Evolutionary conservation across 805 yeast genomes (phyloP).

Genomic region (Tetrapisispora nanseiensis): DNA sequence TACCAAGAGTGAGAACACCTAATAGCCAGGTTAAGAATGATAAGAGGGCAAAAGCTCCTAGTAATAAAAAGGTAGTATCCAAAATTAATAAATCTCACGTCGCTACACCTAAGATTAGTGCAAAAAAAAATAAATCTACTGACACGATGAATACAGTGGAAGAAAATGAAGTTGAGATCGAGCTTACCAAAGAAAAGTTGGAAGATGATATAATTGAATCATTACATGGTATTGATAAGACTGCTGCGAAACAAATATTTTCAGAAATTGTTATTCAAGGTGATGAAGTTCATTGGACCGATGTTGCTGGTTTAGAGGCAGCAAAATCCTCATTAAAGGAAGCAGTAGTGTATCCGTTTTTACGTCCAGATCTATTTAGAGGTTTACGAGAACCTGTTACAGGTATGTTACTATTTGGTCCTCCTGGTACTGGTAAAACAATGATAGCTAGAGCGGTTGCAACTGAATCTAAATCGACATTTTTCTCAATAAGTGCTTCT

Average conservation of each 20-base stretch:
- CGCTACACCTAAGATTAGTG: constrained; percentile 2
- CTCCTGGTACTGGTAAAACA: constrained; percentile 98
- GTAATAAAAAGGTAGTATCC: background rate
- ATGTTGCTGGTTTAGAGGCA: constrained; percentile 82
- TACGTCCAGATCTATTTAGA: constrained; percentile 84
- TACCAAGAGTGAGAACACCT: background rate
- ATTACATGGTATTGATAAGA: constrained; percentile 61
- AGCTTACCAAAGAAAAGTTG: constrained; percentile 2
- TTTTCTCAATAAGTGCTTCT: constrained; percentile 85
- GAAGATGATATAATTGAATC: constrained; percentile 26
- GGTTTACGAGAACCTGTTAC: constrained; percentile 91
- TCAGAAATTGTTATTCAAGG: constrained; percentile 84
- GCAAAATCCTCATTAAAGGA: constrained; percentile 87
- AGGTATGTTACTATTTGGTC: constrained; percentile 95
- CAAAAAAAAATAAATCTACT: background rate
- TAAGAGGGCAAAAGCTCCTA: background rate
- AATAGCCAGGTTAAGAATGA: background rate
- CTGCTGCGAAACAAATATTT: constrained; percentile 72
- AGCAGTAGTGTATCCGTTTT: constrained; percentile 90
- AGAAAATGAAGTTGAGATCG: background rate
- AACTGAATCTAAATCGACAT: constrained; percentile 86
- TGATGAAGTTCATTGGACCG: constrained; percentile 90
- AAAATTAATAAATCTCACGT: no score
- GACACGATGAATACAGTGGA: background rate
- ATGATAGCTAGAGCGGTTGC: constrained; percentile 97